Conservation (phyloP, 2,329 filamentous ascomycete species). For the Diaporthe citrichinensis region DNA sequence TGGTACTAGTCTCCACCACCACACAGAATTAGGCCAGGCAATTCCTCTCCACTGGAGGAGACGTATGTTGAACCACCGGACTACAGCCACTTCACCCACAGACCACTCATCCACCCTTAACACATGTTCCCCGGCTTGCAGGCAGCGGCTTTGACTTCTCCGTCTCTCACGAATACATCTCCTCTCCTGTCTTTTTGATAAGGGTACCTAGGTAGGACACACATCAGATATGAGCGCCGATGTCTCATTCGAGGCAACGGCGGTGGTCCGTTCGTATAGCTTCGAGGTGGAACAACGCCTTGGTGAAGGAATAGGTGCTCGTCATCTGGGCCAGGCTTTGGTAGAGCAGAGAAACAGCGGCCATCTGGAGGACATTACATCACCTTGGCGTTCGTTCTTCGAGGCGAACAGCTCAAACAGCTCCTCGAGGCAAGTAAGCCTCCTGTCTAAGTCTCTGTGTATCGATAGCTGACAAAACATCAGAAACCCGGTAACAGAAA, state of each 20-base stretch:
- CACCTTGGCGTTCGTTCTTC: constrained; percentile 42
- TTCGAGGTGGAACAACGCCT: constrained; percentile 37
- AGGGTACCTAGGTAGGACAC: too few relatives aligned
- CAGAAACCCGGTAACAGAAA: not conserved
- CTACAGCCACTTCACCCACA: not conserved
- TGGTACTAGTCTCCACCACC: not conserved
- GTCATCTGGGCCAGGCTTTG: constrained; percentile 32
- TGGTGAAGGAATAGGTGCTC: not conserved
- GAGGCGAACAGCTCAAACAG: not conserved
- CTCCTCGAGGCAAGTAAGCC: not conserved
- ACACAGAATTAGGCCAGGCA: not conserved
- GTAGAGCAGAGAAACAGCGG: constrained; percentile 10
- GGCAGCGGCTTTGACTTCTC: not conserved
- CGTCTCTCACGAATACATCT: not conserved
- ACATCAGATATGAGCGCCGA: not conserved
- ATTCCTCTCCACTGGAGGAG: not conserved
- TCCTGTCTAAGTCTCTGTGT: not conserved
- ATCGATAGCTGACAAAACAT: not conserved
- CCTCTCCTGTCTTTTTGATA: too few relatives aligned
- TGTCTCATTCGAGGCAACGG: not conserved
- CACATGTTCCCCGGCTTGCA: too few relatives aligned
- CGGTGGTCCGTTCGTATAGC: constrained; percentile 20
- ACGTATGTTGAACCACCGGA: not conserved
- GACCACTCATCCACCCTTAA: too few relatives aligned
- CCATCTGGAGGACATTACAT: not conserved